These are phyloP conservation scores for Cnidoscolus chayamansa DNA, from an alignment of 441 rosid genomes.

Conservation along the genomic window DNA sequence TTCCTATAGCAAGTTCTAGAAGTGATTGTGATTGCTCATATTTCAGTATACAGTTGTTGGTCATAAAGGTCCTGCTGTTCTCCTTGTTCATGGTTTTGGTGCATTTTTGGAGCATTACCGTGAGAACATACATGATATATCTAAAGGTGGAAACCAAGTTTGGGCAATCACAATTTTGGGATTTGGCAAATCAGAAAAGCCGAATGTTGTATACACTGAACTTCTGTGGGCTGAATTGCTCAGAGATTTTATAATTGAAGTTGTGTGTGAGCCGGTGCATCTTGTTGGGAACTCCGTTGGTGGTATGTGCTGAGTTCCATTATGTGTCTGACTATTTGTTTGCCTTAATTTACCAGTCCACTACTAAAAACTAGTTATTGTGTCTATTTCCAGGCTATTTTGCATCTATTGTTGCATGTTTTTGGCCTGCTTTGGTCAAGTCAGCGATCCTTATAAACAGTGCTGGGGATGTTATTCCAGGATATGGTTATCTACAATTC, in stretches of 20 bases:
- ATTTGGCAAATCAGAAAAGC: constrained; percentile 94
- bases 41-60: constrained; percentile 73
- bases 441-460: constrained; percentile 69
- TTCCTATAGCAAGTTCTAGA: background rate
- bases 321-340: background rate
- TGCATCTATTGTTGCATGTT: constrained; percentile 52
- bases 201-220: constrained; percentile 76
- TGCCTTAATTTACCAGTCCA: background rate
- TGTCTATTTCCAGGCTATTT: constrained; percentile 57
- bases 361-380: background rate
- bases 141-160: constrained; percentile 52
- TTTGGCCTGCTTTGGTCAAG: constrained; percentile 70
- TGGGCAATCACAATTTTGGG: constrained; percentile 84
- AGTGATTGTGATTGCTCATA: constrained; percentile 15
- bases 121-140: constrained; percentile 53
- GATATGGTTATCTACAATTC: constrained; percentile 39
- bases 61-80: constrained; percentile 60
- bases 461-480: constrained; percentile 72
- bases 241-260: constrained; percentile 74
- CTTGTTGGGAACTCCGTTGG: constrained; percentile 89
- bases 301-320: constrained; percentile 43
- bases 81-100: constrained; percentile 96
- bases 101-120: constrained; percentile 89
- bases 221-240: constrained; percentile 81
- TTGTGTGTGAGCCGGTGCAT: constrained; percentile 81